A percentile compares a stretch with the other conserved stretches of the same genome.
phyloP scores from a whole-genome alignment of 148 eudicot genomes.

The Suaeda aralocaspica region DNA sequence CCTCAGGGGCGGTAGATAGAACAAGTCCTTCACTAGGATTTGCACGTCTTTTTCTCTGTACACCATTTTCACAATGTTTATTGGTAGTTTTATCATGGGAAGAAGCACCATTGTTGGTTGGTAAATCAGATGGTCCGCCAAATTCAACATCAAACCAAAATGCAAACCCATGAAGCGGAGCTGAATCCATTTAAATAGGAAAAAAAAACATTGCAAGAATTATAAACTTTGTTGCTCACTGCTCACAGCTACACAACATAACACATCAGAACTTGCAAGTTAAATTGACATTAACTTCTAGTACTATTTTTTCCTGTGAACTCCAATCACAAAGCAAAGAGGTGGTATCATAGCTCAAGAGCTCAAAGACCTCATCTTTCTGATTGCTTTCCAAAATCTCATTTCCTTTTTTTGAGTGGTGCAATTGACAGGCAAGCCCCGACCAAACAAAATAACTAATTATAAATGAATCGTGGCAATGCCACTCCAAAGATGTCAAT shows the following conservation, averaged over 20 bases:
- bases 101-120: constrained; percentile 32
- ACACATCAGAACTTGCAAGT: not conserved
- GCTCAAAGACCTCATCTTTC: not conserved
- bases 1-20: constrained; percentile 95
- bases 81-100: constrained; percentile 26
- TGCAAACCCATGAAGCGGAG: constrained; percentile 95
- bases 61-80: constrained; percentile 31
- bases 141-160: constrained; percentile 99
- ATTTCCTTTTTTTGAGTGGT: too few relatives aligned
- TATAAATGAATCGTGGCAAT: too few relatives aligned
- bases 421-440: too few relatives aligned
- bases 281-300: not conserved
- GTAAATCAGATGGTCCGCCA: constrained; percentile 37
- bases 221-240: not conserved
- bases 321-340: not conserved
- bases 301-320: not conserved
- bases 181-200: constrained; percentile 38
- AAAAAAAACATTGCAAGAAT: not conserved
- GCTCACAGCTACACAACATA: constrained; percentile 5
- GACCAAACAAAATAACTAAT: too few relatives aligned
- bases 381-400: not conserved
- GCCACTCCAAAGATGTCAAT: too few relatives aligned
- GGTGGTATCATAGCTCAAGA: not conserved
- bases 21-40: constrained; percentile 71
- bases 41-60: constrained; percentile 59